These are phyloP conservation scores for Hypoxylon cercidicola DNA, from an alignment of 495 filamentous ascomycete species.

Conservation along the genomic window DNA sequence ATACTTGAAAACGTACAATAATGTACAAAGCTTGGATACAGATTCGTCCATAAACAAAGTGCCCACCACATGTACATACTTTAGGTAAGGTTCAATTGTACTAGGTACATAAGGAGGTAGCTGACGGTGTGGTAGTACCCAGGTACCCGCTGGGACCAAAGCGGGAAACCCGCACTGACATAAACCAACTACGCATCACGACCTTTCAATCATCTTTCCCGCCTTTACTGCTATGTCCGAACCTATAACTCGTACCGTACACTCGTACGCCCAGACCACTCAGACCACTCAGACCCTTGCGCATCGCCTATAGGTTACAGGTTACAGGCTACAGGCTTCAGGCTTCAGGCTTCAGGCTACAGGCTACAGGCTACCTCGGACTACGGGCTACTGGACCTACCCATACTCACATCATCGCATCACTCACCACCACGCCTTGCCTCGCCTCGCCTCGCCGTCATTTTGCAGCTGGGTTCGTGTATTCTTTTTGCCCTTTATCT, in stretches of 20 bases:
- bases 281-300: conserved; percentile 32
- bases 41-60: too few species aligned
- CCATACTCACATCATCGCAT: conserved; percentile 36
- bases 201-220: background rate
- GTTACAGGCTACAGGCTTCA: conserved; percentile 16
- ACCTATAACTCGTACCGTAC: background rate
- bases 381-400: conserved; percentile 23
- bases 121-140: background rate
- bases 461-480: conserved; percentile 34
- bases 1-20: too few species aligned
- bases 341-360: conserved; percentile 18
- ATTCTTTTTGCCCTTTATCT: conserved; percentile 26
- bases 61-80: background rate
- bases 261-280: too few species aligned
- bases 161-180: conserved; percentile 36
- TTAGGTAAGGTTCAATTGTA: too few species aligned
- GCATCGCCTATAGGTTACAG: conserved; percentile 20
- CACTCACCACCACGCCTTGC: conserved; percentile 32
- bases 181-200: conserved; percentile 36
- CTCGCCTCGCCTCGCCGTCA: conserved; percentile 34
- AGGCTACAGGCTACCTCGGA: conserved; percentile 19
- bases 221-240: conserved; percentile 18
- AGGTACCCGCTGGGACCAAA: conserved; percentile 20
- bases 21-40: too few species aligned
- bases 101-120: too few species aligned